A percentile compares a stretch with the other conserved stretches of the same genome.
phyloP scores from a whole-genome alignment of 805 yeast genomes.

The Wickerhamiella sergipiensis region DNA sequence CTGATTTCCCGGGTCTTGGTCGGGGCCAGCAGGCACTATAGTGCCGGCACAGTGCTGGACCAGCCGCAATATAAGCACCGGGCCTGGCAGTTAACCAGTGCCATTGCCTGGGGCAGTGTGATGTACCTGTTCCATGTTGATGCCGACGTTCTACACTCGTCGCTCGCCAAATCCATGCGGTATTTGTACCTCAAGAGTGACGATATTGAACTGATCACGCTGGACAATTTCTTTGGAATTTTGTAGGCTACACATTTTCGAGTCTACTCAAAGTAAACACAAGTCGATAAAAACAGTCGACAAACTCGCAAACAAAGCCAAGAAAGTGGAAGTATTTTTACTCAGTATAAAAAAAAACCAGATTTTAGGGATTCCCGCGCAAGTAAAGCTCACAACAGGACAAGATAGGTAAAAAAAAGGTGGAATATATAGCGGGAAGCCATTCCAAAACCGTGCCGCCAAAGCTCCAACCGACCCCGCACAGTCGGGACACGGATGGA shows the following conservation, averaged over 20 bases:
- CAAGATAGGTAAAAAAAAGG: neutral
- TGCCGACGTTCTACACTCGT: slow-evolving; percentile 47
- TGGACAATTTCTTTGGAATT: slow-evolving; percentile 14
- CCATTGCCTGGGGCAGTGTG: slow-evolving; percentile 57
- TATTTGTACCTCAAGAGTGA: slow-evolving; percentile 48
- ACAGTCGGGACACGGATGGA: neutral
- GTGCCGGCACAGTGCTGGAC: slow-evolving; percentile 7
- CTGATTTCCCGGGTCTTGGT: slow-evolving; percentile 55
- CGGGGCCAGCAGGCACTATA: slow-evolving; percentile 32
- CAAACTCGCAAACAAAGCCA: no score
- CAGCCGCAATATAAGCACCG: slow-evolving; percentile 17
- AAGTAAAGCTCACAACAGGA: neutral
- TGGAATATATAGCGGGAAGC: neutral
- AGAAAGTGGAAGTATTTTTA: neutral
- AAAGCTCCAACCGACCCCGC: neutral
- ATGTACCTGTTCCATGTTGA: slow-evolving; percentile 57
- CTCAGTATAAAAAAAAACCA: neutral
- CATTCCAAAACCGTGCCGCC: neutral
- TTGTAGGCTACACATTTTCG: no score
- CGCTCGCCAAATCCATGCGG: slow-evolving; percentile 55
- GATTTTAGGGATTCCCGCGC: neutral
- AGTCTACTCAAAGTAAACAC: no score
- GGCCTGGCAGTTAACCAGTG: slow-evolving; percentile 49
- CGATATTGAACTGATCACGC: slow-evolving; percentile 3
- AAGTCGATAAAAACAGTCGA: no score